phyloP scores from a whole-genome alignment of 169 alveolate species.

The Fabrea salina region DNA sequence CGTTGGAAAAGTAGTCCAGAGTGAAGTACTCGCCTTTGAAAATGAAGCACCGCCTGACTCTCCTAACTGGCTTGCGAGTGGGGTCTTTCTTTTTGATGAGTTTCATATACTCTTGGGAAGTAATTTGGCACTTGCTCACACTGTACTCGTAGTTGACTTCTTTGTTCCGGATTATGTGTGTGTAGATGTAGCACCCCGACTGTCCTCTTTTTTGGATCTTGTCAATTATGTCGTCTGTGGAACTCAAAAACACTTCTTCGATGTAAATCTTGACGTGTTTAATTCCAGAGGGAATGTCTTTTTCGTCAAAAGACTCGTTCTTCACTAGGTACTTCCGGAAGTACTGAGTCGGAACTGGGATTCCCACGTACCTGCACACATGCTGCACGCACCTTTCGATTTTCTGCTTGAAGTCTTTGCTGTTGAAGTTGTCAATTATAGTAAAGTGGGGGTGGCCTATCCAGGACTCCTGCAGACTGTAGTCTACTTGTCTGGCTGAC shows the following conservation, averaged over 20 bases:
- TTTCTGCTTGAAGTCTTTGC: slow-evolving; percentile 54
- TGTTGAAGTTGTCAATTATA: slow-evolving; percentile 56
- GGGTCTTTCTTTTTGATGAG: slow-evolving; percentile 6
- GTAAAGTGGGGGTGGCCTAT: slow-evolving; percentile 72
- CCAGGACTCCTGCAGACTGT: slow-evolving; percentile 64
- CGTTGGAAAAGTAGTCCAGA: not conserved
- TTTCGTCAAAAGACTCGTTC: no score
- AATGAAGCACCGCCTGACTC: slow-evolving; percentile 19
- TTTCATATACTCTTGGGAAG: slow-evolving; percentile 15
- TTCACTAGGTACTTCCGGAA: not conserved
- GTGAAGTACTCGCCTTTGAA: not conserved
- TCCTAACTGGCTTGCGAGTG: slow-evolving; percentile 3
- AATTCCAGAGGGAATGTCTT: not conserved
- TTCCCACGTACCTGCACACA: slow-evolving; percentile 2
- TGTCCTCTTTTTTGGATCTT: slow-evolving; percentile 30
- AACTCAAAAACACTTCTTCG: slow-evolving; percentile 15
- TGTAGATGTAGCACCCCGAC: slow-evolving; percentile 18
- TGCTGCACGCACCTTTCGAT: slow-evolving; percentile 28
- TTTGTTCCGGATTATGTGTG: not conserved
- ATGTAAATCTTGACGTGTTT: not conserved
- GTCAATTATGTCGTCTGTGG: not conserved
- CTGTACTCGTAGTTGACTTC: not conserved
- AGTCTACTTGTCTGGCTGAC: slow-evolving; percentile 59
- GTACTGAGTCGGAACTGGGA: not conserved
- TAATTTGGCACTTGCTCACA: slow-evolving; percentile 28